phyloP scores from a whole-genome alignment of 305 asterid genomes.

The Fraxinus greggii region DNA sequence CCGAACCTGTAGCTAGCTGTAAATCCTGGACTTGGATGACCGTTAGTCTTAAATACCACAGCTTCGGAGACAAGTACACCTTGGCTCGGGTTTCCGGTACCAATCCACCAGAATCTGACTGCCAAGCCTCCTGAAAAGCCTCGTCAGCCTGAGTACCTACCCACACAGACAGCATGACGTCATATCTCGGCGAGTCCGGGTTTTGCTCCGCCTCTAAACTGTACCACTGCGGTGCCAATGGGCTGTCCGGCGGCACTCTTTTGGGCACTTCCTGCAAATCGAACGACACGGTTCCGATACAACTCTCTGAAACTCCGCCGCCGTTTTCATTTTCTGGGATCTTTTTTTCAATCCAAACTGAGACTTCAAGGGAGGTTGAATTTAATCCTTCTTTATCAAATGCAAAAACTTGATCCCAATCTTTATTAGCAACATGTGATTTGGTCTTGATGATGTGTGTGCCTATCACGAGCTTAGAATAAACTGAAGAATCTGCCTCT shows the following conservation, averaged over 20 bases:
- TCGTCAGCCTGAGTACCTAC: conserved; percentile 88
- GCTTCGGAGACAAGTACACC: conserved; percentile 90
- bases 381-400: conserved; percentile 77
- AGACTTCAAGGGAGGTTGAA: conserved; percentile 68
- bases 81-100: conserved; percentile 93
- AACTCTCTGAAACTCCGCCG: conserved; percentile 25
- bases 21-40: conserved; percentile 96
- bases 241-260: conserved; percentile 90
- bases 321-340: conserved; percentile 31
- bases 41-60: conserved; percentile 92
- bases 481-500: conserved; percentile 42
- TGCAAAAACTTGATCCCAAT: conserved; percentile 90
- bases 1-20: conserved; percentile 57
- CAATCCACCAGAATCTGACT: conserved; percentile 90
- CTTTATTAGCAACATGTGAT: conserved; percentile 43
- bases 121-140: conserved; percentile 97
- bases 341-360: conserved; percentile 52
- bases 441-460: conserved; percentile 66
- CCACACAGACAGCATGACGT: conserved; percentile 86
- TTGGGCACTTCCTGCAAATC: conserved; percentile 84
- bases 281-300: conserved; percentile 69
- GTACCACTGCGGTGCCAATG: conserved; percentile 95
- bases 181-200: conserved; percentile 51
- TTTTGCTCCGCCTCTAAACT: conserved; percentile 53
- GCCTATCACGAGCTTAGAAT: conserved; percentile 74